Evolutionary conservation across 2,329 filamentous ascomycete genomes (phyloP), one percentile per base, ranked within the genome.

Genomic region (Fusarium albidum): DNA sequence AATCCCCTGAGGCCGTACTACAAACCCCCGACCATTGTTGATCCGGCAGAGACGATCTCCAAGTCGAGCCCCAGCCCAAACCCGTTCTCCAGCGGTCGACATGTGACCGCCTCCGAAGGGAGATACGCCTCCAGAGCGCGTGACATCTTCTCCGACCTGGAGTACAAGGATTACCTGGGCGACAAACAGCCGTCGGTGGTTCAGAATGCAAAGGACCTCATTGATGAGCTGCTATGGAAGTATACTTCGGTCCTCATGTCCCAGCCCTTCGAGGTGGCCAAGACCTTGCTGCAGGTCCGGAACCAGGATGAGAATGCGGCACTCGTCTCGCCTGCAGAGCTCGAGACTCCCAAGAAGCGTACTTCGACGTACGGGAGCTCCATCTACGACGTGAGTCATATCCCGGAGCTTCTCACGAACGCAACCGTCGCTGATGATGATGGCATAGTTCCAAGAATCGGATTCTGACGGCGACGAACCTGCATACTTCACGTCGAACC

Each of bases 241-340:
- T 99, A 99, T 76, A 89, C 88, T 12, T 92, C 89, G 52, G 88
- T 96, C 18, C 75, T 98, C 68, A 87, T 96, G 71, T 90, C 92
- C 47, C 95, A 99, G 75, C 95, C 95, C 12, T 98, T 99, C 73
- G 95, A 98, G 79, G 93, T 97, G 52, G 92, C 94, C 69, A 98
- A 97, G 82, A 95, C 89, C 12, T 85, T 98, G 49, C 77, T 99
- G 65, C 95, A 99, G 75, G 86, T 92, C 44, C 85, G 82, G 61
- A 76, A 73, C 57, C 83, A 87, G 65, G 82, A 83, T 62, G 79
- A 79, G 45, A 65, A 76, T 29, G 78, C 77, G 33, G 56, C 63
- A 9, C 44, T 69, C 31, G 52, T 61, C 13, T 52, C 63, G 14
- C 55, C 60, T n/a, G 42, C 49, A 21, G 63, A 68, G 28, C 65